Conservation (phyloP, 1,284 basidiomycete genomes). For the Puccinia novopanici region DNA sequence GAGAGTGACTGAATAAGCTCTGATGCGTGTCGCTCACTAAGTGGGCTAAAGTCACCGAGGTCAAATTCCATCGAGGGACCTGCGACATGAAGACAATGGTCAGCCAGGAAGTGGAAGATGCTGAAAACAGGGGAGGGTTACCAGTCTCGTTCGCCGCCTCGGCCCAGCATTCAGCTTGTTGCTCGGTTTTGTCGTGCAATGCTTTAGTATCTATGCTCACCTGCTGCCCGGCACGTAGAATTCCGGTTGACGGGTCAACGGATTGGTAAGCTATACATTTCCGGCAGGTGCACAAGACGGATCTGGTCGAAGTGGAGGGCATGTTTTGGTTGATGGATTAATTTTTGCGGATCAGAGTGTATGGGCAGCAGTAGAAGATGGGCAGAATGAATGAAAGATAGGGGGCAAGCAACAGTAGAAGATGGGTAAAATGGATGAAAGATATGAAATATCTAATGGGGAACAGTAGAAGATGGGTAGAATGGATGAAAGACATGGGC, state of each 20-base stretch:
- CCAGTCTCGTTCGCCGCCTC: background rate
- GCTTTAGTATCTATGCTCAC: background rate
- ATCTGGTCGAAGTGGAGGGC: background rate
- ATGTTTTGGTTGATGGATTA: background rate
- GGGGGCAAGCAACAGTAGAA: too few species aligned
- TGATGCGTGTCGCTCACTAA: background rate
- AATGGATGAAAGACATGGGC: too few species aligned
- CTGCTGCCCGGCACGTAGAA: background rate
- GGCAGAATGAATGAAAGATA: too few species aligned
- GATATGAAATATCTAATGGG: too few species aligned
- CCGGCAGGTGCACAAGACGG: background rate
- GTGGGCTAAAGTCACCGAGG: background rate
- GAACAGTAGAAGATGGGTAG: too few species aligned
- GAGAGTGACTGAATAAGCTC: background rate
- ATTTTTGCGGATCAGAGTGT: too few species aligned
- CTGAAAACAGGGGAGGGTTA: background rate
- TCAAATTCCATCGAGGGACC: background rate
- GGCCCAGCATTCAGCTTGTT: background rate
- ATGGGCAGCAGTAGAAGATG: constrained; percentile 2
- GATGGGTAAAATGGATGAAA: too few species aligned
- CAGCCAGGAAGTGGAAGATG: too few species aligned
- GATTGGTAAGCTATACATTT: background rate
- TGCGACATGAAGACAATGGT: background rate
- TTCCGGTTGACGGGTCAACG: background rate
- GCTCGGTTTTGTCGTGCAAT: background rate